Percentiles rank a stretch among this genome's conserved stretches.
Conservation (phyloP, 352 stramenopile genomes). For the Globisporangium nunn region DNA sequence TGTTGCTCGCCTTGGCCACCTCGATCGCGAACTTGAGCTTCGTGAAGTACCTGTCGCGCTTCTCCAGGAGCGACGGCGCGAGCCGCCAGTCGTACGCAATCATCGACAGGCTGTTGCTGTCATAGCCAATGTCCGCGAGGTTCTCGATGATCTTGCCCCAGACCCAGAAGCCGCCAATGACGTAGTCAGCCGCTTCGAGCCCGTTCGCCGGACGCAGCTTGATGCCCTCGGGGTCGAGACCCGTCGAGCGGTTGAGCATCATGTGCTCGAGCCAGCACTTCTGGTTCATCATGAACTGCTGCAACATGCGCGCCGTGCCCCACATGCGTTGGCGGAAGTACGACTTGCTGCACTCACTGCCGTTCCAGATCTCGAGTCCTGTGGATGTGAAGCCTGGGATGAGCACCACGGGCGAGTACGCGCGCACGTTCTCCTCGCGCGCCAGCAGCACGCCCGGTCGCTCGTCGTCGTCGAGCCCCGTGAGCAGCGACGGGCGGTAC, state of each 20-base stretch:
- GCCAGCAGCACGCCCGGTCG: conserved; percentile 44
- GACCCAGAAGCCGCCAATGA: conserved; percentile 94
- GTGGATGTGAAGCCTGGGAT: conserved; percentile 92
- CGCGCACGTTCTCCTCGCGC: conserved; percentile 39
- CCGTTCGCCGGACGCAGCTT: conserved; percentile 77
- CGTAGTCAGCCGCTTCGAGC: conserved; percentile 91
- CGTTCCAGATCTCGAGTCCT: conserved; percentile 92
- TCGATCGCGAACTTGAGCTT: conserved; percentile 92
- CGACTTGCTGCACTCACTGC: conserved; percentile 74
- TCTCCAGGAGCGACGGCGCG: conserved; percentile 60
- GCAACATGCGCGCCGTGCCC: conserved; percentile 85
- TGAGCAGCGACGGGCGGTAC: conserved; percentile 34
- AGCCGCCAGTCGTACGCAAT: conserved; percentile 85
- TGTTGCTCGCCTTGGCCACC: conserved; percentile 63
- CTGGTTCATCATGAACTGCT: conserved; percentile 85
- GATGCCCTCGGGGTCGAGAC: conserved; percentile 83
- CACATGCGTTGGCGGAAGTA: conserved; percentile 93
- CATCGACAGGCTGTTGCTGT: conserved; percentile 88
- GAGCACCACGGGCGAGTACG: conserved; percentile 82
- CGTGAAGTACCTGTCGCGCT: conserved; percentile 87
- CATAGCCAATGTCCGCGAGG: conserved; percentile 90
- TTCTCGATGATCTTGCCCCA: conserved; percentile 91
- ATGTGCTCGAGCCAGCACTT: conserved; percentile 93
- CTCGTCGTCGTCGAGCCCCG: conserved; percentile 17
- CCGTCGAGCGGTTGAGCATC: conserved; percentile 85